phyloP scores from a whole-genome alignment of 345 rosid species.

The Linum lewisii region DNA sequence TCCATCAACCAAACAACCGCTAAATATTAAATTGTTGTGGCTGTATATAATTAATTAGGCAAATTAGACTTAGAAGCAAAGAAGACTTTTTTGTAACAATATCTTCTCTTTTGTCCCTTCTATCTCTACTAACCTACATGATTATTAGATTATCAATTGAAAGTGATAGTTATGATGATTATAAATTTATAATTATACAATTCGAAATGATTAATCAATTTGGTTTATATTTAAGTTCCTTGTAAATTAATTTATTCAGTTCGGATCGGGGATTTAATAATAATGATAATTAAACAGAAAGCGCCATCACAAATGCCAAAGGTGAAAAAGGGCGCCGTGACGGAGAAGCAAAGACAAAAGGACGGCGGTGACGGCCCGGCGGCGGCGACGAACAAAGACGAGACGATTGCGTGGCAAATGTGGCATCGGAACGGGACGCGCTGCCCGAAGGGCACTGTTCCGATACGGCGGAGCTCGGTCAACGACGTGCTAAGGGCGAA shows the following conservation, averaged over 20 bases:
- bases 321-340: conserved; percentile 8
- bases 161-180: background rate
- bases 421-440: conserved; percentile 27
- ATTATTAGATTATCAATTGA: background rate
- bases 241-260: background rate
- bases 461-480: conserved; percentile 19
- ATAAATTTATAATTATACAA: too few species aligned
- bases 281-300: conserved; percentile 36
- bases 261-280: too few species aligned
- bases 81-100: background rate
- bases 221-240: background rate
- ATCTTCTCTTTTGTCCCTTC: background rate
- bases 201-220: background rate
- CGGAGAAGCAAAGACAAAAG: conserved; percentile 11
- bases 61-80: background rate
- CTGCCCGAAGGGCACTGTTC: conserved; percentile 24
- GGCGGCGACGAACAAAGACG: too few species aligned
- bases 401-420: conserved; percentile 26
- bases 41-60: background rate
- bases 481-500: conserved; percentile 24
- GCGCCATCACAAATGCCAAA: conserved; percentile 30
- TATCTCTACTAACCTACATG: too few species aligned
- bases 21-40: too few species aligned
- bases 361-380: conserved; percentile 7
- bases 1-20: too few species aligned